A percentile compares a stretch with the other conserved stretches of the same genome.
phyloP scores from a whole-genome alignment of 306 rosid species.

The Geum urbanum region DNA sequence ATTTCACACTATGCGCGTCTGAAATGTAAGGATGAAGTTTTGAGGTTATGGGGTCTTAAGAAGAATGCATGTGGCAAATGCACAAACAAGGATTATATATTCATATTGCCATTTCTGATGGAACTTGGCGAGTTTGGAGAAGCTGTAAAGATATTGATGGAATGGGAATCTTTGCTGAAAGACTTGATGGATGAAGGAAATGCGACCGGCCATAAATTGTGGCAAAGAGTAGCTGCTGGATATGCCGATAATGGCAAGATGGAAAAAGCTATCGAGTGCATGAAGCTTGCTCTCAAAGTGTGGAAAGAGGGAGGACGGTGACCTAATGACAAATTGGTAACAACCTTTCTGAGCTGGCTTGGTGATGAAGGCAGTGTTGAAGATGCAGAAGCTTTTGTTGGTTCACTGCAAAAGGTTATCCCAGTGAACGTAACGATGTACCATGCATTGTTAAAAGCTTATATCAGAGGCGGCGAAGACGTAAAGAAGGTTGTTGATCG shows the following conservation, averaged over 20 bases:
- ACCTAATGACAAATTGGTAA: slow-evolving; percentile 40
- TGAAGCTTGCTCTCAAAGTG: slow-evolving; percentile 46
- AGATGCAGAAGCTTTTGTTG: slow-evolving; percentile 56
- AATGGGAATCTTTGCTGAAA: slow-evolving; percentile 71
- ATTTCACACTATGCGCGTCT: slow-evolving; percentile 59
- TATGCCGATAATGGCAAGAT: slow-evolving; percentile 46
- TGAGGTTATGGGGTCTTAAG: slow-evolving; percentile 63
- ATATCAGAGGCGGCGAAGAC: slow-evolving; percentile 49
- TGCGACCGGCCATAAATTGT: slow-evolving; percentile 47
- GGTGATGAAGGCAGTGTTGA: slow-evolving; percentile 51
- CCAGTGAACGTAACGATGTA: slow-evolving; percentile 45
- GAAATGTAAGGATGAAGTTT: slow-evolving; percentile 56
- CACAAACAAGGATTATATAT: slow-evolving; percentile 63
- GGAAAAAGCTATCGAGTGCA: slow-evolving; percentile 52
- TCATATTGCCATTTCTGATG: slow-evolving; percentile 56
- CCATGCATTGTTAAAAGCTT: slow-evolving; percentile 49
- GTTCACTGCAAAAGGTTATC: slow-evolving; percentile 35
- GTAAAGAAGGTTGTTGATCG: slow-evolving; percentile 39
- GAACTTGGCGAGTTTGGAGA: slow-evolving; percentile 64
- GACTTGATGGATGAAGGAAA: slow-evolving; percentile 52
- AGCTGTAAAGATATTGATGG: slow-evolving; percentile 57
- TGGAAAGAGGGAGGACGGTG: slow-evolving; percentile 44
- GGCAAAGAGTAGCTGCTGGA: slow-evolving; percentile 56
- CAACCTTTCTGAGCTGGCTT: slow-evolving; percentile 49
- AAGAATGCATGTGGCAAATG: slow-evolving; percentile 62